Percentiles rank a stretch among this genome's conserved stretches.
Conservation (phyloP, 2,329 filamentous ascomycete species). For the Xylariaceae sp. region DNA sequence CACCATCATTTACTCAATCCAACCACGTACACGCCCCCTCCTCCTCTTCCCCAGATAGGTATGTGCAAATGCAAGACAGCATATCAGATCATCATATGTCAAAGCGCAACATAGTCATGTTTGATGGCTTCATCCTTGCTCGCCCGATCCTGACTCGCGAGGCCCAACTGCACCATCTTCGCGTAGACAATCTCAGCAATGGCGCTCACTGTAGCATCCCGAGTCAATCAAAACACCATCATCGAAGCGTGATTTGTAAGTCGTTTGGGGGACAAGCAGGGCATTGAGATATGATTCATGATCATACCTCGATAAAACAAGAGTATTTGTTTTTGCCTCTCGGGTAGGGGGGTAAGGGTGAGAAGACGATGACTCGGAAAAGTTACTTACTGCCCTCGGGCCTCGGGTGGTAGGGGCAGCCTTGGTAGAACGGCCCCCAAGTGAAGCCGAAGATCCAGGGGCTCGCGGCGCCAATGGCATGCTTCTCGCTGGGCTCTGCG, state of each 20-base stretch:
- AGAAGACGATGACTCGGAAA: background rate
- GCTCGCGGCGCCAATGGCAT: conserved; percentile 29
- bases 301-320: too few relatives aligned
- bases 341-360: background rate
- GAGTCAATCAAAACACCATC: background rate
- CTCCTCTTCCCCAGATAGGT: background rate
- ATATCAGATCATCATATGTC: conserved; percentile 4
- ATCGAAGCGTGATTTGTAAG: background rate
- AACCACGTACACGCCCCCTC: conserved; percentile 6
- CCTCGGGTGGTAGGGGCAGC: conserved; percentile 31
- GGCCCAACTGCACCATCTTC: conserved; percentile 25
- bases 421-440: conserved; percentile 25
- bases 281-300: too few relatives aligned
- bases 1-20: background rate
- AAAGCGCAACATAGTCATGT: conserved; percentile 19
- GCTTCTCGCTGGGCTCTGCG: conserved; percentile 25
- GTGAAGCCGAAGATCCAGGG: conserved; percentile 34
- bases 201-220: conserved; percentile 20
- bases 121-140: conserved; percentile 9
- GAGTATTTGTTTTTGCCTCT: too few relatives aligned
- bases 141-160: conserved; percentile 15
- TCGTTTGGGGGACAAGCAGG: background rate
- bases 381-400: conserved; percentile 24
- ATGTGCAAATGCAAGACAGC: conserved; percentile 1
- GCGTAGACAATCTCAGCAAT: conserved; percentile 28